phyloP scores from a whole-genome alignment of 495 filamentous ascomycete genomes.

The Aspergillus cristatus region DNA sequence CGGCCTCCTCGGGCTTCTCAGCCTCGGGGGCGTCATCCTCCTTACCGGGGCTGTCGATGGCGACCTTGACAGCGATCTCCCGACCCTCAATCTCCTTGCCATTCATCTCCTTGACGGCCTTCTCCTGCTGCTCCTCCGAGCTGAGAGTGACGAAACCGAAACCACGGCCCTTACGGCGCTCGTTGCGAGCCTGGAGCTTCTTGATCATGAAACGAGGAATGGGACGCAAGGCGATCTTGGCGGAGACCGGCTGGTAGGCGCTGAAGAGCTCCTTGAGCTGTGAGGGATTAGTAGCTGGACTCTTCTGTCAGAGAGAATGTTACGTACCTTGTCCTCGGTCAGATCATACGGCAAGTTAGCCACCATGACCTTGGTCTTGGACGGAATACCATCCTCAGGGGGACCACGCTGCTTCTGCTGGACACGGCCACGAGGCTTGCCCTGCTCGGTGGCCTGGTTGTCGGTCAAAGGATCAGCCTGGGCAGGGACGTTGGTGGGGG shows the following conservation, averaged over 20 bases:
- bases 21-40: conserved; percentile 80
- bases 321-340: conserved; percentile 84
- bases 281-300: conserved; percentile 29
- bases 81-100: conserved; percentile 97
- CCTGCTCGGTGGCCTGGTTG: conserved; percentile 44
- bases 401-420: conserved; percentile 74
- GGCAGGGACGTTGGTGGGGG: conserved; percentile 8
- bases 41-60: conserved; percentile 98
- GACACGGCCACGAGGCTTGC: conserved; percentile 34
- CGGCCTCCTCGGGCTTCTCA: conserved; percentile 36
- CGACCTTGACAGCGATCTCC: conserved; percentile 99
- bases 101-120: conserved; percentile 97
- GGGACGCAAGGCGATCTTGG: conserved; percentile 96
- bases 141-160: conserved; percentile 96
- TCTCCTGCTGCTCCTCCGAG: conserved; percentile 91
- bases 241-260: conserved; percentile 79
- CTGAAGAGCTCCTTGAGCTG: conserved; percentile 95
- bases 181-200: conserved; percentile 95
- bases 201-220: conserved; percentile 99
- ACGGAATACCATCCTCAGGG: conserved; percentile 94
- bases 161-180: conserved; percentile 97
- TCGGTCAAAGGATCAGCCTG: conserved; percentile 39
- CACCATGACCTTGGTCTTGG: conserved; percentile 99
- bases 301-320: neutral
- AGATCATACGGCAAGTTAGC: conserved; percentile 97